Base-by-base conservation (phyloP, 768 basidiomycete genomes). In the Hemileccinum impolitum region DNA sequence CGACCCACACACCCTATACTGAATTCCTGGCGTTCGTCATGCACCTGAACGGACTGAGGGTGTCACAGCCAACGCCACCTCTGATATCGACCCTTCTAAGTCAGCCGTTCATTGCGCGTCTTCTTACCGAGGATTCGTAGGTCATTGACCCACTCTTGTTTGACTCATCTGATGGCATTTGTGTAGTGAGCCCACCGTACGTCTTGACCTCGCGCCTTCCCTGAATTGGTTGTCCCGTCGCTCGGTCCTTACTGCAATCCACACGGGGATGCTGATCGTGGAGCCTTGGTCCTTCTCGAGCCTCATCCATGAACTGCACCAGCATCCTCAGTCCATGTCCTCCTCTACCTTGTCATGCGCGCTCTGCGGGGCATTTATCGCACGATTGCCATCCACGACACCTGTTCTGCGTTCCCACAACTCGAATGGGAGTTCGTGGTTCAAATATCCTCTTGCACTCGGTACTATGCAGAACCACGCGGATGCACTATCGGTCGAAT, bases 161-260 rank as follows among this genome's bases (percentile, higher is more conserved):
- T 30, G 15, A n/a, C 21, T 49, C 41, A 40, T 52, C 46, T 63
- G 48, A 55, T 31, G 14, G 19, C 39, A 36, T 38, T n/a, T 2
- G 34, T 45, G 23, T 50, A 65, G 94, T 19, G 95, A 99, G 58
- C 91, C 95, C 0, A 91, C 94, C 0, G 73, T 96, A 26, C 85
- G 96, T 9, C 78, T 99, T 15, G 96, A 98, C 62, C 72, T 90
- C n/a, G 94, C 96, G 0, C 91, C 94, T 0, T 90, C 93, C 12
- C 73, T 99, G 30, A 94, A 90, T 60, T 98, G 91, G 90, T 75
- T 98, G n/a, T 87, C 88, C 14, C 80, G 94, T 23, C 83, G 93
- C 25, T 84, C 84, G 4, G 87, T 98, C 19, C 76, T 85, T 4
- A 70, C 82, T 21, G 95, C 95, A 6, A 89, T 99, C 50, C 82